phyloP scores from a whole-genome alignment of 2,329 filamentous ascomycete species.

The Immersiporthe knoxdaviesiana region DNA sequence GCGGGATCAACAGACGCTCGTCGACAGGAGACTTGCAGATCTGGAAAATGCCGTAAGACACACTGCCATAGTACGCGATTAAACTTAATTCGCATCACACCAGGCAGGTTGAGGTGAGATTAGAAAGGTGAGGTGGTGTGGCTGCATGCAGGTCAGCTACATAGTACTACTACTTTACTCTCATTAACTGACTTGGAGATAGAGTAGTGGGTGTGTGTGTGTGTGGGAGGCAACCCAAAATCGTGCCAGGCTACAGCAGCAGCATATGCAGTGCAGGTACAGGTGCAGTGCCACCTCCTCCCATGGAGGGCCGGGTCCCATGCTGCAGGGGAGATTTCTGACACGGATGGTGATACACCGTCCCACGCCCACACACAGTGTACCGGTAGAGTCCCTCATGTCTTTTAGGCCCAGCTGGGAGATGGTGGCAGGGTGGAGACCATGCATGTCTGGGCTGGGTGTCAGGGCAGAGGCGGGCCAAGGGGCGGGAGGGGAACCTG shows the following conservation, averaged over 20 bases:
- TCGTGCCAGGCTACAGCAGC: background rate
- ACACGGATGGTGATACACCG: conserved; percentile 2
- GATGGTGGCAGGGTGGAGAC: background rate
- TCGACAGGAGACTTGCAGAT: background rate
- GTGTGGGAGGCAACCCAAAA: conserved; percentile 2
- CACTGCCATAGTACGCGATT: no score
- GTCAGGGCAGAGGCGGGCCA: background rate
- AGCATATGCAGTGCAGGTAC: background rate
- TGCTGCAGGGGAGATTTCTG: conserved; percentile 14
- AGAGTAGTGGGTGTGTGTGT: no score
- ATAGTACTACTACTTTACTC: no score
- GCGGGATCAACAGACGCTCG: background rate
- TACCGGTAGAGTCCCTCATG: conserved; percentile 4
- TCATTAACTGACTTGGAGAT: no score
- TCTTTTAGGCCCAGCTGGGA: background rate
- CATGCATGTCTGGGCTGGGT: conserved; percentile 3
- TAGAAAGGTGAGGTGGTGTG: background rate
- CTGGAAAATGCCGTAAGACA: background rate
- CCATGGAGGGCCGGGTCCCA: background rate
- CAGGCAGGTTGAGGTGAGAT: background rate
- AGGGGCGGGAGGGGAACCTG: background rate
- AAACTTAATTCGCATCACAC: background rate
- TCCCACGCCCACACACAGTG: background rate
- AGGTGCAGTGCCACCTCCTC: background rate
- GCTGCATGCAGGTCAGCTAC: conserved; percentile 1